Percentiles rank a stretch among this genome's conserved stretches.
Conservation (phyloP, 805 yeast genomes). For the Vanderwaltozyma polyspora region DNA sequence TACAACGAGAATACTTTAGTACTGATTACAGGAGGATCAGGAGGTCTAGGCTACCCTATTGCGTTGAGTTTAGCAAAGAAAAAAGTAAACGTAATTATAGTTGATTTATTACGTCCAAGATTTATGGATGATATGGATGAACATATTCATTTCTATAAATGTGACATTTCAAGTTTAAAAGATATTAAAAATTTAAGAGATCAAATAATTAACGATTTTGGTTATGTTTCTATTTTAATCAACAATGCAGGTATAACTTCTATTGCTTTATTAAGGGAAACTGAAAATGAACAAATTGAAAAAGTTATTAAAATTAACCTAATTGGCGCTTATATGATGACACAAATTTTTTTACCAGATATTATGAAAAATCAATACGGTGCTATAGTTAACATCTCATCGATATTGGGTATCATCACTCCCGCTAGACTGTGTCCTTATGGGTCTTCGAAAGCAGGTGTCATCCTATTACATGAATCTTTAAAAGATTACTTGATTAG, state of each 20-base stretch:
- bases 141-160: constrained; percentile 44
- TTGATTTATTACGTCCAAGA: constrained; percentile 40
- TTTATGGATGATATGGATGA: constrained; percentile 17
- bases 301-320: constrained; percentile 56
- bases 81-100: constrained; percentile 47
- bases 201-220: constrained; percentile 35
- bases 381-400: constrained; percentile 68
- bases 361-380: constrained; percentile 59
- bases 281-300: constrained; percentile 49
- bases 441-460: constrained; percentile 84
- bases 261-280: constrained; percentile 46
- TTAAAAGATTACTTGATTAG: constrained; percentile 39
- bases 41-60: constrained; percentile 67
- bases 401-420: constrained; percentile 73
- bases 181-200: constrained; percentile 34
- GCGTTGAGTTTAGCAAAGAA: constrained; percentile 34
- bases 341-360: constrained; percentile 59
- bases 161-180: constrained; percentile 55
- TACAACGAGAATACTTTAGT: constrained; percentile 31
- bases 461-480: constrained; percentile 76
- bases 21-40: constrained; percentile 73
- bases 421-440: constrained; percentile 74
- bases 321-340: constrained; percentile 56
- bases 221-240: constrained; percentile 54
- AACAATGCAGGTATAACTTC: constrained; percentile 77